Percentiles rank a stretch among this genome's conserved stretches.
Evolutionary conservation across 1,284 basidiomycete genomes (phyloP).

Genomic region (Omphalotus olearius): DNA sequence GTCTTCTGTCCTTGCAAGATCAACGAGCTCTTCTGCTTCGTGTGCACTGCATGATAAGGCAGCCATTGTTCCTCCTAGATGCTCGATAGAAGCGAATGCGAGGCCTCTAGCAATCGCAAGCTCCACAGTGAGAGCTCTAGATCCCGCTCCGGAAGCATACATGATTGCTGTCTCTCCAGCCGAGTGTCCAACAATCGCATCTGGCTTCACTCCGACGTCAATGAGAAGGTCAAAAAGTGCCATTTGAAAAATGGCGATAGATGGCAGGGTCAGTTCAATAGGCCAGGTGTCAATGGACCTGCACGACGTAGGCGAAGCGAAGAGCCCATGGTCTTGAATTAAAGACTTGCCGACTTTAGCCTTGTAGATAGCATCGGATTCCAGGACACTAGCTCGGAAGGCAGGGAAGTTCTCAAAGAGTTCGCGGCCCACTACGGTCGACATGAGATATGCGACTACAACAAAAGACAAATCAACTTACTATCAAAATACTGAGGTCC

Average conservation of each 20-base stretch:
- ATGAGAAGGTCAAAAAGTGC: conserved; percentile 36
- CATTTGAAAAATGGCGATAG: conserved; percentile 39
- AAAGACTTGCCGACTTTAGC: conserved; percentile 24
- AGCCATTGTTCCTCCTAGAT: conserved; percentile 34
- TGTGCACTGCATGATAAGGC: conserved; percentile 30
- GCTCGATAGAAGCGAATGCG: conserved; percentile 30
- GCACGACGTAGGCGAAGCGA: background rate
- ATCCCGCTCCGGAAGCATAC: conserved; percentile 37
- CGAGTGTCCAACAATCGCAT: conserved; percentile 37
- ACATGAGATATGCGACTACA: background rate
- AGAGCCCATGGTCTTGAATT: conserved; percentile 18
- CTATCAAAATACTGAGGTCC: conserved; percentile 30
- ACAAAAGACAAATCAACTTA: conserved; percentile 12
- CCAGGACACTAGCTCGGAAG: conserved; percentile 28
- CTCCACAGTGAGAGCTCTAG: conserved; percentile 35
- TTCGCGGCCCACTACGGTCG: conserved; percentile 29
- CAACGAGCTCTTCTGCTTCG: conserved; percentile 19
- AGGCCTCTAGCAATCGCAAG: conserved; percentile 33
- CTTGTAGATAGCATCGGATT: conserved; percentile 25
- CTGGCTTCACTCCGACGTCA: conserved; percentile 30
- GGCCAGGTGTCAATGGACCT: conserved; percentile 26
- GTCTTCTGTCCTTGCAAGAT: conserved; percentile 15
- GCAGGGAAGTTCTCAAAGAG: conserved; percentile 25
- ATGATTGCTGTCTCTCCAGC: conserved; percentile 40
- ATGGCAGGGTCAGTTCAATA: conserved; percentile 31